A percentile compares a stretch with the other conserved stretches of the same genome.
Conservation (phyloP, 371 early-diverging fungal species). For the Gilbertella persicaria region DNA sequence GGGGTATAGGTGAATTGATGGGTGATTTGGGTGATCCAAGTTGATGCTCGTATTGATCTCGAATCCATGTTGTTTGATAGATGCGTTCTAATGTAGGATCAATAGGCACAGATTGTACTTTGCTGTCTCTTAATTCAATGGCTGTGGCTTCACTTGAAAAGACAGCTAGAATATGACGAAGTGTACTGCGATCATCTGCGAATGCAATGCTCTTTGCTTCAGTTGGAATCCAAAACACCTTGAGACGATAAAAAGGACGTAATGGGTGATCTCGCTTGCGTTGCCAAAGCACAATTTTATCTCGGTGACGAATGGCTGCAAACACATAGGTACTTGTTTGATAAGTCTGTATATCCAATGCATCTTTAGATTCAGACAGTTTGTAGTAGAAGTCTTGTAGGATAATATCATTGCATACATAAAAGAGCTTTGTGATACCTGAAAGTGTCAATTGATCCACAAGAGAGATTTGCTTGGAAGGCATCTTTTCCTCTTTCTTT, state of each 20-base stretch:
- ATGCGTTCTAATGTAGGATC: slow-evolving; percentile 30
- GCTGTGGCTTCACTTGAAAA: slow-evolving; percentile 40
- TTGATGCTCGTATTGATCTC: slow-evolving; percentile 31
- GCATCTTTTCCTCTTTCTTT: slow-evolving; percentile 11
- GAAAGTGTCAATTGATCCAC: slow-evolving; percentile 11
- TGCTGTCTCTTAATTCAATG: slow-evolving; percentile 41
- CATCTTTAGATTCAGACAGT: slow-evolving; percentile 41
- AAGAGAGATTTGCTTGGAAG: background rate
- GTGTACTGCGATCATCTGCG: slow-evolving; percentile 45
- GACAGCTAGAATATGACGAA: slow-evolving; percentile 39
- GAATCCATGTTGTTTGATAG: slow-evolving; percentile 27
- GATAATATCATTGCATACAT: slow-evolving; percentile 21
- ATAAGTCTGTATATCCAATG: slow-evolving; percentile 28
- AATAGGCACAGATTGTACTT: slow-evolving; percentile 36
- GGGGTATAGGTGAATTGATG: slow-evolving; percentile 9
- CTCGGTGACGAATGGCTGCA: slow-evolving; percentile 33
- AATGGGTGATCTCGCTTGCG: slow-evolving; percentile 20
- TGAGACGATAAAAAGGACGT: slow-evolving; percentile 32
- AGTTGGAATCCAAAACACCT: slow-evolving; percentile 47
- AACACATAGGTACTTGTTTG: slow-evolving; percentile 42
- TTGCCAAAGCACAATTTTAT: slow-evolving; percentile 49
- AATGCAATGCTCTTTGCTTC: slow-evolving; percentile 40
- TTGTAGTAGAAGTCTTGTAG: slow-evolving; percentile 45
- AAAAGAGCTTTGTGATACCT: slow-evolving; percentile 22
- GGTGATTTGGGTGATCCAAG: slow-evolving; percentile 4